Conservation (phyloP, 176 grass and related monocot genomes). For the Oryza coarctata region DNA sequence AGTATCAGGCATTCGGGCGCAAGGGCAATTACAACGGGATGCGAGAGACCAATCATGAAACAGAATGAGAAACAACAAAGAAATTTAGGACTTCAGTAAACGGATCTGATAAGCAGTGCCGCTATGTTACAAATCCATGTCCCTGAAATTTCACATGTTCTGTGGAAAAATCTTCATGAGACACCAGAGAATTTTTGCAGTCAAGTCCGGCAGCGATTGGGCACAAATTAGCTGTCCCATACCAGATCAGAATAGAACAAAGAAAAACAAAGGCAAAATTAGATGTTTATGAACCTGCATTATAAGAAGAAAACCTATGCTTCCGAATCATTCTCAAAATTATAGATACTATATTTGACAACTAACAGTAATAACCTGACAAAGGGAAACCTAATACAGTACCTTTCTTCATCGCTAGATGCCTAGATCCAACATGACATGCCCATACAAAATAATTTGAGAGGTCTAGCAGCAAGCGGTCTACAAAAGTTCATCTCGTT, state of each 20-base stretch:
- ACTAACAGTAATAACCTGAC: background rate
- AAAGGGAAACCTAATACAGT: background rate
- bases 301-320: background rate
- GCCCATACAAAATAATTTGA: background rate
- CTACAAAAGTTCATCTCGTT: slow-evolving; percentile 3
- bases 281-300: background rate
- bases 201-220: background rate
- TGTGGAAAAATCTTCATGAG: background rate
- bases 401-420: background rate
- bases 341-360: background rate
- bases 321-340: background rate
- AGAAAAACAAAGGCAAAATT: background rate
- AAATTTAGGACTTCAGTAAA: background rate
- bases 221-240: background rate
- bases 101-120: background rate
- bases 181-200: background rate
- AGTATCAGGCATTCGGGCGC: too few species aligned
- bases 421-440: background rate
- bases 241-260: background rate
- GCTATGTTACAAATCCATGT: background rate
- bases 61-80: background rate
- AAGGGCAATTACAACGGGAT: background rate
- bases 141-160: background rate
- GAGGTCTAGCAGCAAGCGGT: background rate
- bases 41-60: background rate